phyloP scores from a whole-genome alignment of 257 asterid genomes.

The Capsicum rhomboideum region DNA sequence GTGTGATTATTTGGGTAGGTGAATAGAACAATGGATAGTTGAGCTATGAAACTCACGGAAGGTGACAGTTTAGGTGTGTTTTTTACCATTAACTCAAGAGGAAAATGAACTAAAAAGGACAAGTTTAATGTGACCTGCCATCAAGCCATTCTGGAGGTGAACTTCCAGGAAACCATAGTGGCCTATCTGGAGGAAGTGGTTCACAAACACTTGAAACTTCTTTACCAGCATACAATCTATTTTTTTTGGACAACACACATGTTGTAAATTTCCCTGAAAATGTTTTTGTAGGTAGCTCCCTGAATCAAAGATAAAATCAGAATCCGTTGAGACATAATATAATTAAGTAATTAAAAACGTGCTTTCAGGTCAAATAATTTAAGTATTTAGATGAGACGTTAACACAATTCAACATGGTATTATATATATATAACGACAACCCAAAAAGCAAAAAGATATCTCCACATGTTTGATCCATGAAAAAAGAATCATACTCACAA shows the following conservation, averaged over 20 bases:
- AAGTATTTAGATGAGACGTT: background rate
- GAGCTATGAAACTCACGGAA: background rate
- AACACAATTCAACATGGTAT: background rate
- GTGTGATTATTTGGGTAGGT: no score
- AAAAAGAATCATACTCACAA: background rate
- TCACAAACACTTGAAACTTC: slow-evolving; percentile 68
- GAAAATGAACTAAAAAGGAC: background rate
- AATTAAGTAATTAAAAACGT: background rate
- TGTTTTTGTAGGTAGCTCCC: slow-evolving; percentile 16
- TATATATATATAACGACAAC: background rate
- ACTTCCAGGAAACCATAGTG: slow-evolving; percentile 90
- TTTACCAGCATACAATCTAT: slow-evolving; percentile 46
- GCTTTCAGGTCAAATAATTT: background rate
- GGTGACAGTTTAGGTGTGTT: no score
- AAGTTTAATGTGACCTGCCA: slow-evolving; percentile 40
- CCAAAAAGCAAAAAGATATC: background rate
- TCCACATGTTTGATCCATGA: background rate
- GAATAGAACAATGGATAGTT: no score
- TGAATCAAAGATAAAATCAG: background rate
- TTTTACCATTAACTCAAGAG: background rate
- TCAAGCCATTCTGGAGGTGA: slow-evolving; percentile 88
- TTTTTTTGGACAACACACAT: slow-evolving; percentile 9
- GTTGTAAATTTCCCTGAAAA: slow-evolving; percentile 11
- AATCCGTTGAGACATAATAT: background rate
- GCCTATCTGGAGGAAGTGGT: slow-evolving; percentile 91